Conservation (phyloP, 176 grass and related monocot genomes). For the Elaeis guineensis region DNA sequence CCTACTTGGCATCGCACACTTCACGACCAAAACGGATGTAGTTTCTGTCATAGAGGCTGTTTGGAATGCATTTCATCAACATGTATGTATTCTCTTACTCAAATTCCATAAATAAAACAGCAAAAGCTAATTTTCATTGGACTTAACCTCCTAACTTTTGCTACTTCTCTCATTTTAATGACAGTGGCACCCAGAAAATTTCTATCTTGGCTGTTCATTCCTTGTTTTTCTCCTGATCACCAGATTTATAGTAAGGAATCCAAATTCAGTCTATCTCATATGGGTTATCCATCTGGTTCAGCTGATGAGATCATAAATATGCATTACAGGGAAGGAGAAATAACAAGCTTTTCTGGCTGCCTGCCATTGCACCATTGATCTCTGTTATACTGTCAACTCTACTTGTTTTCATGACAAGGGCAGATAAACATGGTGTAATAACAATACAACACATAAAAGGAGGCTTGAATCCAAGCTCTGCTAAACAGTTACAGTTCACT, state of each 20-base stretch:
- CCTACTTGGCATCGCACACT: not conserved
- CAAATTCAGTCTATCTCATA: not conserved
- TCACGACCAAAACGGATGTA: constrained; percentile 2
- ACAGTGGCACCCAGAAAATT: no score
- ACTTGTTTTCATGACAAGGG: constrained; percentile 5
- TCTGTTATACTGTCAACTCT: constrained; percentile 8
- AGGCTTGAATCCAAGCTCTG: constrained; percentile 12
- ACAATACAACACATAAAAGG: not conserved
- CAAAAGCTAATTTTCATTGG: no score
- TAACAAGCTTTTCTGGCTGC: constrained; percentile 14
- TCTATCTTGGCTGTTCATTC: not conserved
- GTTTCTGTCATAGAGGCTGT: constrained; percentile 12
- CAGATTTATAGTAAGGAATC: constrained; percentile 6
- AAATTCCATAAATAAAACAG: no score
- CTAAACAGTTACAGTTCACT: not conserved
- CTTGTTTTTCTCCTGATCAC: constrained; percentile 1
- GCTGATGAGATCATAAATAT: no score
- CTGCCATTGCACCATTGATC: constrained; percentile 1
- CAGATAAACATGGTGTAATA: constrained; percentile 8
- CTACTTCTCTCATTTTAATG: no score
- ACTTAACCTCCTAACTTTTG: no score
- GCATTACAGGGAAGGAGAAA: not conserved
- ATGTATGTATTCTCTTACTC: not conserved
- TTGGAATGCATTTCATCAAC: not conserved
- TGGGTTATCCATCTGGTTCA: no score